Percentiles rank a stretch among this genome's conserved stretches.
Conservation (phyloP, 1,139 yeast genomes). For the Keqinozyma sinolaborantium region DNA sequence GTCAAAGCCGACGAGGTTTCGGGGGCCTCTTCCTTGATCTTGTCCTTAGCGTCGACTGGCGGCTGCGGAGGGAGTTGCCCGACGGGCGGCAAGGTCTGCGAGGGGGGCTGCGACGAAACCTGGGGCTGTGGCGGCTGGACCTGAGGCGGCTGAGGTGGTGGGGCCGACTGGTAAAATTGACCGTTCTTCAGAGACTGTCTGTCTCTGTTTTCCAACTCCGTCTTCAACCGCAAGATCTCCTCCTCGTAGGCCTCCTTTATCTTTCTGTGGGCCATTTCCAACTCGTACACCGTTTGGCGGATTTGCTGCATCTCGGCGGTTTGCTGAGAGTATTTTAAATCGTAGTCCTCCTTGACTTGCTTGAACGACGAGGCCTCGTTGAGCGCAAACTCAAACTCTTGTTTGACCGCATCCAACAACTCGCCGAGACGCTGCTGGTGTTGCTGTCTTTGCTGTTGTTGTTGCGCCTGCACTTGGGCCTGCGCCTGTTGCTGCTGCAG, state of each 20-base stretch:
- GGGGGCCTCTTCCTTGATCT: slow-evolving; percentile 13
- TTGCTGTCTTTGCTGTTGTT: slow-evolving; percentile 35
- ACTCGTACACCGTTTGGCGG: slow-evolving; percentile 88
- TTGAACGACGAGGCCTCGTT: slow-evolving; percentile 85
- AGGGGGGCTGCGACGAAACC: slow-evolving; percentile 10
- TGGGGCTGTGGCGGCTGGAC: slow-evolving; percentile 12
- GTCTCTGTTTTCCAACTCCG: slow-evolving; percentile 78
- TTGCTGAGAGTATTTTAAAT: slow-evolving; percentile 86
- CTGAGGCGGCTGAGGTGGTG: slow-evolving; percentile 18
- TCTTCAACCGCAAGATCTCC: slow-evolving; percentile 80
- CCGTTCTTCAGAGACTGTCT: slow-evolving; percentile 32
- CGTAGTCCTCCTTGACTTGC: slow-evolving; percentile 92
- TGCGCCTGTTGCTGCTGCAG: slow-evolving; percentile 20
- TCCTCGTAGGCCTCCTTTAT: slow-evolving; percentile 96
- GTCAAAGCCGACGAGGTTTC: slow-evolving; percentile 35
- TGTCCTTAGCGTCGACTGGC: slow-evolving; percentile 2
- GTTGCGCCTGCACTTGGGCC: slow-evolving; percentile 18
- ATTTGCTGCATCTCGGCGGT: slow-evolving; percentile 93
- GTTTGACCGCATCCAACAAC: slow-evolving; percentile 86
- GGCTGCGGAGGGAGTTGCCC: slow-evolving; percentile 18
- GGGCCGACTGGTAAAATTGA: slow-evolving; percentile 15
- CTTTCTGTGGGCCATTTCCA: slow-evolving; percentile 91
- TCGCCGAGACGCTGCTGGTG: slow-evolving; percentile 63
- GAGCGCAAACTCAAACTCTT: slow-evolving; percentile 83
- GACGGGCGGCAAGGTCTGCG: slow-evolving; percentile 5